Evolutionary conservation across 371 early-diverging fungal genomes (phyloP).

Genomic region (Blyttiomyces sp.): DNA sequence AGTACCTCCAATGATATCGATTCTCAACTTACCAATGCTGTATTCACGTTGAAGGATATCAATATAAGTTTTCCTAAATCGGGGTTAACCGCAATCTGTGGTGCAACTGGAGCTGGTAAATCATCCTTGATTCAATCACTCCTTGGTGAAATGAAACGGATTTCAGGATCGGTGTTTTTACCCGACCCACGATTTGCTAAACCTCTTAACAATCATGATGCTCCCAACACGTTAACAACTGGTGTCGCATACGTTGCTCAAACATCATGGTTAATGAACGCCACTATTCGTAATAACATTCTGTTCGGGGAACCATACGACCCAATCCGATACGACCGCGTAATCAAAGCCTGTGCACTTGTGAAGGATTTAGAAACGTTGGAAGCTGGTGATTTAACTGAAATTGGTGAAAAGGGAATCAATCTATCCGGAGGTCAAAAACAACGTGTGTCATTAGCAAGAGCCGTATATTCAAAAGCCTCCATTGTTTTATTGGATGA

Average conservation of each 20-base stretch:
- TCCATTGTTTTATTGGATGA: constrained; percentile 38
- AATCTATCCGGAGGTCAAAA: constrained; percentile 33
- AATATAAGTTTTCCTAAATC: constrained; percentile 24
- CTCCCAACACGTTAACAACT: constrained; percentile 22
- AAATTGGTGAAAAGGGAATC: constrained; percentile 73
- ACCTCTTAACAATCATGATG: background rate
- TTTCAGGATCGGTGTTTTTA: constrained; percentile 24
- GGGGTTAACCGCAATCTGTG: constrained; percentile 25
- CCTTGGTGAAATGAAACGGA: constrained; percentile 33
- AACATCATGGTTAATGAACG: constrained; percentile 46
- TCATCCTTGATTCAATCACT: constrained; percentile 27
- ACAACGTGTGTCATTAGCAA: constrained; percentile 33
- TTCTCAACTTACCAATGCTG: background rate
- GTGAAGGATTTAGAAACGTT: constrained; percentile 76
- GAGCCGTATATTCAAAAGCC: constrained; percentile 33
- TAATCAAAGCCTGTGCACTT: constrained; percentile 59
- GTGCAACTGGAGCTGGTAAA: constrained; percentile 34
- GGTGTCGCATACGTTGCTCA: constrained; percentile 49
- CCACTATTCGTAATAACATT: constrained; percentile 34
- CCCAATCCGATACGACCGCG: constrained; percentile 31
- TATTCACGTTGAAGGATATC: constrained; percentile 18
- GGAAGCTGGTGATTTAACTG: constrained; percentile 51
- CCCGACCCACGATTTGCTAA: constrained; percentile 1
- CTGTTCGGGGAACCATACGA: constrained; percentile 46
- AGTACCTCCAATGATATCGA: background rate